Evolutionary conservation across 495 filamentous ascomycete species (phyloP).

Genomic region (Xylaria cubensis): DNA sequence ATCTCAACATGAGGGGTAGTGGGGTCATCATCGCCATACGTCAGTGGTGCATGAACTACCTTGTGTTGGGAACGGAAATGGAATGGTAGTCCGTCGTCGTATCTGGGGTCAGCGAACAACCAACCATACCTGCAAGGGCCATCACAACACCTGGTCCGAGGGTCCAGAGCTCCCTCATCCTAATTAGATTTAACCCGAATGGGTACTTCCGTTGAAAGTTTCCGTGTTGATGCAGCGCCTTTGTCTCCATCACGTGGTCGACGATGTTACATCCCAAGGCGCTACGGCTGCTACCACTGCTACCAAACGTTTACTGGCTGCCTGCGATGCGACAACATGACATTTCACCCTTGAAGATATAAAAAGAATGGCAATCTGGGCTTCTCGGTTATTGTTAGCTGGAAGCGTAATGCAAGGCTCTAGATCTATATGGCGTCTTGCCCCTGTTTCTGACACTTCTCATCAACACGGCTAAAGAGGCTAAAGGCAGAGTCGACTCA

Average conservation of each 20-base stretch:
- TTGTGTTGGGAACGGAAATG: slow-evolving; percentile 17
- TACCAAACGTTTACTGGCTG: background rate
- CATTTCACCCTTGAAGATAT: slow-evolving; percentile 18
- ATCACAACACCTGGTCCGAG: too few relatives aligned
- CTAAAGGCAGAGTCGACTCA: slow-evolving; percentile 33
- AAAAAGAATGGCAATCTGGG: slow-evolving; percentile 24
- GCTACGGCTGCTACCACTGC: background rate
- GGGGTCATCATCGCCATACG: slow-evolving; percentile 30
- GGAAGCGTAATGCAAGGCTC: slow-evolving; percentile 21
- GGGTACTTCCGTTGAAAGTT: slow-evolving; percentile 13
- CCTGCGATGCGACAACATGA: slow-evolving; percentile 20
- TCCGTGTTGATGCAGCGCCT: slow-evolving; percentile 1
- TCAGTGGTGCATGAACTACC: slow-evolving; percentile 24
- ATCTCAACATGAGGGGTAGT: slow-evolving; percentile 23
- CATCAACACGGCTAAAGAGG: slow-evolving; percentile 43
- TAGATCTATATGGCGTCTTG: slow-evolving; percentile 27
- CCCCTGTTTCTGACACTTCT: slow-evolving; percentile 30
- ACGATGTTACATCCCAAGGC: slow-evolving; percentile 11
- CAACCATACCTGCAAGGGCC: background rate
- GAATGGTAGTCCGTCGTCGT: slow-evolving; percentile 16
- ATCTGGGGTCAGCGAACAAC: slow-evolving; percentile 12
- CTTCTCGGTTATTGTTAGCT: slow-evolving; percentile 13
- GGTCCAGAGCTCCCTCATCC: slow-evolving; percentile 15
- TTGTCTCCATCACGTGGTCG: slow-evolving; percentile 14
- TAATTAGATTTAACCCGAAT: slow-evolving; percentile 17